A percentile compares a stretch with the other conserved stretches of the same genome.
These are phyloP conservation scores for Monilinia fructicola DNA, from an alignment of 2,329 filamentous ascomycete species.

Conservation along the genomic window DNA sequence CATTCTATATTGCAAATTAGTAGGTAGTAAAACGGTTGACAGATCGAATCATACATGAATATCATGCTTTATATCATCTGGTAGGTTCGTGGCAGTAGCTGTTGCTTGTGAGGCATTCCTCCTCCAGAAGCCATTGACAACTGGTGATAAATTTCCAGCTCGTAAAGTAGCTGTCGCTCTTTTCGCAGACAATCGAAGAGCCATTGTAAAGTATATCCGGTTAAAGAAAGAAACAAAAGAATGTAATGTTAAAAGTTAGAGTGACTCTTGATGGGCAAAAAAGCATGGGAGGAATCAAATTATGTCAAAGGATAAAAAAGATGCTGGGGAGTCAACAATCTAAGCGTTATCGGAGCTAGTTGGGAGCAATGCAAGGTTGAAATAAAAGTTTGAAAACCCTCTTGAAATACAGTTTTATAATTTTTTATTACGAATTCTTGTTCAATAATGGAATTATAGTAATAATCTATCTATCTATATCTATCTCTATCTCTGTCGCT, in stretches of 20 bases:
- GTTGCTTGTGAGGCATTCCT: slow-evolving; percentile 41
- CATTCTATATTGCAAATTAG: slow-evolving; percentile 28
- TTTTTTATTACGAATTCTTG: background rate
- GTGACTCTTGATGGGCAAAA: background rate
- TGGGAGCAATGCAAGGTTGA: background rate
- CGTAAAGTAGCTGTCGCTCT: slow-evolving; percentile 35
- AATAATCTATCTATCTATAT: too few relatives aligned
- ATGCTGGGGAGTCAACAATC: slow-evolving; percentile 9
- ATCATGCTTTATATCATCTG: slow-evolving; percentile 41
- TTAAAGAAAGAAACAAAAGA: background rate
- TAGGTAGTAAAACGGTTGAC: slow-evolving; percentile 20
- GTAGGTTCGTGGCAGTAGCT: slow-evolving; percentile 43
- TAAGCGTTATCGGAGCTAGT: slow-evolving; percentile 22
- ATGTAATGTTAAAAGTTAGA: background rate
- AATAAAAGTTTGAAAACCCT: background rate
- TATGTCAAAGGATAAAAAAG: slow-evolving; percentile 12
- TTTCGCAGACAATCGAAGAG: slow-evolving; percentile 38
- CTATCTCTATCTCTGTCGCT: too few relatives aligned
- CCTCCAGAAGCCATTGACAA: slow-evolving; percentile 32
- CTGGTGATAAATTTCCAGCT: slow-evolving; percentile 31
- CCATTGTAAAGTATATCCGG: slow-evolving; percentile 29
- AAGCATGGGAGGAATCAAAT: background rate
- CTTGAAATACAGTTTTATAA: background rate
- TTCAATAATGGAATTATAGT: too few relatives aligned
- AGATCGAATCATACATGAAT: slow-evolving; percentile 40